A percentile compares a stretch with the other conserved stretches of the same genome.
Evolutionary conservation across 2,329 filamentous ascomycete genomes (phyloP).

Genomic region (Monilinia aucupariae): DNA sequence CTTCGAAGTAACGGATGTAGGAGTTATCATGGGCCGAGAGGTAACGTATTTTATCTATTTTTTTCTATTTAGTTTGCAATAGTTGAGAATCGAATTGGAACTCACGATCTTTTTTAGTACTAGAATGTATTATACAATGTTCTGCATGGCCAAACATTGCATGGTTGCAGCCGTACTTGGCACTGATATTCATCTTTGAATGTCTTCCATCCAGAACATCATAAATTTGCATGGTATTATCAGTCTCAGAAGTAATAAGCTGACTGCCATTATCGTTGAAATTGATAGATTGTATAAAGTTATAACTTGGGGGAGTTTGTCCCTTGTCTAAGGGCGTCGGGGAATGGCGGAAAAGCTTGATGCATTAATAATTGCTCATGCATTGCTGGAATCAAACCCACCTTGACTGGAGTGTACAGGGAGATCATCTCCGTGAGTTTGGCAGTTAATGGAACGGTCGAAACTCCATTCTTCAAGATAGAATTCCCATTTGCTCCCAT

Average conservation of each 20-base stretch:
- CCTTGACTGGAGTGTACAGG: constrained; percentile 74
- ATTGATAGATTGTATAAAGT: constrained; percentile 81
- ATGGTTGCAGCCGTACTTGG: constrained; percentile 94
- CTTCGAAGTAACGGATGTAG: constrained; percentile 93
- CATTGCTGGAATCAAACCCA: constrained; percentile 37
- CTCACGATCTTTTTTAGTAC: constrained; percentile 84
- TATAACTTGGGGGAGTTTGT: constrained; percentile 34
- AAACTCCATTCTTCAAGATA: constrained; percentile 21
- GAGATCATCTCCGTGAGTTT: constrained; percentile 74
- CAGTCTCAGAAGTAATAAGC: constrained; percentile 83
- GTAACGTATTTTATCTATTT: constrained; percentile 73
- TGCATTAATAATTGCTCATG: constrained; percentile 17
- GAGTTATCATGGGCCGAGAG: constrained; percentile 91
- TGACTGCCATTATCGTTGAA: constrained; percentile 95
- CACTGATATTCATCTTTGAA: constrained; percentile 83
- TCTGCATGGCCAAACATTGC: constrained; percentile 91
- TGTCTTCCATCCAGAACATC: constrained; percentile 86
- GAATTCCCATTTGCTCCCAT: constrained; percentile 26
- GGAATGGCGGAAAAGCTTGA: constrained; percentile 56
- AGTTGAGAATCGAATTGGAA: not conserved
- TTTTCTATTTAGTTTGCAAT: not conserved
- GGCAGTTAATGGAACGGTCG: constrained; percentile 38
- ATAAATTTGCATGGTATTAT: constrained; percentile 94
- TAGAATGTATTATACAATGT: constrained; percentile 85
- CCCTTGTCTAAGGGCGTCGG: constrained; percentile 43